A percentile compares a stretch with the other conserved stretches of the same genome.
Conservation (phyloP, 2,329 filamentous ascomycete genomes). For the Fonsecaea multimorphosa region DNA sequence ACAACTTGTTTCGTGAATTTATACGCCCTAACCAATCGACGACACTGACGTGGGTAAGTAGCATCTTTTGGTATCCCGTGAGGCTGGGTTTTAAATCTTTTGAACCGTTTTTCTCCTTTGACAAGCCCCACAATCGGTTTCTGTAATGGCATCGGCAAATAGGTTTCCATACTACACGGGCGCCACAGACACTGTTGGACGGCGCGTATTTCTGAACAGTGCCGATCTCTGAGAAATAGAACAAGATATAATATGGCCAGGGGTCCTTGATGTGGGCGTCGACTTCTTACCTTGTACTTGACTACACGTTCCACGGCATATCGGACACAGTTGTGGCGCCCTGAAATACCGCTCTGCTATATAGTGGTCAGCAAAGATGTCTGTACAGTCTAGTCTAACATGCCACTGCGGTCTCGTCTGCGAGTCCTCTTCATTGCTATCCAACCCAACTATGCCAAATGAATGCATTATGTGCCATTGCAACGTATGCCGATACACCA, state of each 20-base stretch:
- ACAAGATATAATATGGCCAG: not conserved
- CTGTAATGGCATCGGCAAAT: not conserved
- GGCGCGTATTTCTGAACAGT: not conserved
- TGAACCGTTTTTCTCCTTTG: not conserved
- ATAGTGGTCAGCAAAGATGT: conserved; percentile 10
- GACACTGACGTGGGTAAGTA: too few species aligned
- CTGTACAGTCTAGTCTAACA: conserved; percentile 13
- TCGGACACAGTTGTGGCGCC: not conserved
- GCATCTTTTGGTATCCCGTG: too few species aligned
- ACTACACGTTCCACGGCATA: not conserved
- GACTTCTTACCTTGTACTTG: not conserved
- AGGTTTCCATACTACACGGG: not conserved
- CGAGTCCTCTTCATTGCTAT: conserved; percentile 28
- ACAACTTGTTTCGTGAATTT: not conserved
- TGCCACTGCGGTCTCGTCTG: conserved; percentile 31
- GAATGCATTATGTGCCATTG: conserved; percentile 54
- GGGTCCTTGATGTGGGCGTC: not conserved
- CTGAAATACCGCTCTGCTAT: not conserved
- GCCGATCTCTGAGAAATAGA: not conserved
- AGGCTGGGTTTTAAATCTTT: not conserved
- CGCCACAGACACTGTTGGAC: not conserved
- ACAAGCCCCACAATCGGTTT: not conserved
- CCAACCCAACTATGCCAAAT: conserved; percentile 17
- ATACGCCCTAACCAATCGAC: not conserved
- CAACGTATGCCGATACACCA: conserved; percentile 55